Evolutionary conservation across 148 eudicot species (phyloP).

Genomic region (Spergularia marina): DNA sequence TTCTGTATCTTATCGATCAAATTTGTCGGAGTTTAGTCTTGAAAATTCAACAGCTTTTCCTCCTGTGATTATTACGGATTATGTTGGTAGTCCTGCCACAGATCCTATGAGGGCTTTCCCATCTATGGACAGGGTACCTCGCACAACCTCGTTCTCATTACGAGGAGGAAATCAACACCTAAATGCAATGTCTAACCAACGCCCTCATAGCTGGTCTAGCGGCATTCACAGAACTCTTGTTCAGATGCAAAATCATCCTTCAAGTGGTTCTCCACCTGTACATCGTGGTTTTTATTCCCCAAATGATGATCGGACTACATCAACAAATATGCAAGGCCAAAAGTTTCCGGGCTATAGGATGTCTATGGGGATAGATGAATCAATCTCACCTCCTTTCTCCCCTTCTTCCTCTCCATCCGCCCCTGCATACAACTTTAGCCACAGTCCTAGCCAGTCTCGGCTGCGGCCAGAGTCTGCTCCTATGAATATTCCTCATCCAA

Average conservation of each 20-base stretch:
- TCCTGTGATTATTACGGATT: conserved; percentile 79
- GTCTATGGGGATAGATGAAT: conserved; percentile 53
- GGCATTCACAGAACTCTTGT: conserved; percentile 50
- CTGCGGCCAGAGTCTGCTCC: conserved; percentile 73
- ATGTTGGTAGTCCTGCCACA: conserved; percentile 93
- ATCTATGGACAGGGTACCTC: conserved; percentile 37
- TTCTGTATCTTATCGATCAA: conserved; percentile 66
- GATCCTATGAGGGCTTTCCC: conserved; percentile 84
- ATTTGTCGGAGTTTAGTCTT: conserved; percentile 61
- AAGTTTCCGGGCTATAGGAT: conserved; percentile 50
- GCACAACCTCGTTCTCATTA: conserved; percentile 44
- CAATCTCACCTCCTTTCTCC: conserved; percentile 91
- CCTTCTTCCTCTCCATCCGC: conserved; percentile 80
- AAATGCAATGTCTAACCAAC: conserved; percentile 50
- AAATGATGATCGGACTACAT: conserved; percentile 46
- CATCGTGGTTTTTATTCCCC: conserved; percentile 37
- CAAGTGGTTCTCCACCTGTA: conserved; percentile 56
- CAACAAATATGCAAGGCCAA: conserved; percentile 47
- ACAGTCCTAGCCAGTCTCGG: conserved; percentile 52
- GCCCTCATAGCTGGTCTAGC: conserved; percentile 94
- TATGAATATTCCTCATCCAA: conserved; percentile 77
- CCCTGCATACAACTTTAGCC: conserved; percentile 50
- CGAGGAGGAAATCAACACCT: conserved; percentile 55
- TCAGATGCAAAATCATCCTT: conserved; percentile 39
- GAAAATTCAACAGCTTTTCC: conserved; percentile 64